phyloP scores from a whole-genome alignment of 129 eudicot species.

The Chrysanthemum lavandulifolium region DNA sequence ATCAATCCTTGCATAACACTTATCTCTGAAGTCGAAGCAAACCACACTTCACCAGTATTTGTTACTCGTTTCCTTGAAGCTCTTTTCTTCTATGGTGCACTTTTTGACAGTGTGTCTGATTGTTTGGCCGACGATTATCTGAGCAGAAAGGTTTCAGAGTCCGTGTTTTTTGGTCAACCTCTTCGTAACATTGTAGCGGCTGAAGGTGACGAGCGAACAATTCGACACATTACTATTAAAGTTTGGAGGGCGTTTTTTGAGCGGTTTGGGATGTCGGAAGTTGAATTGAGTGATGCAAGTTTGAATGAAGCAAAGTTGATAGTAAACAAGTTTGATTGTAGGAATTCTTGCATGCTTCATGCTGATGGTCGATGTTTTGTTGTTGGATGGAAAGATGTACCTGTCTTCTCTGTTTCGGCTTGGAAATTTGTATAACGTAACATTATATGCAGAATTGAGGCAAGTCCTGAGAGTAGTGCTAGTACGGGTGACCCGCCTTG shows the following conservation, averaged over 20 bases:
- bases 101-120: constrained; percentile 6
- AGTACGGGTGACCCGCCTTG: no score
- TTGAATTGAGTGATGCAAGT: constrained; percentile 30
- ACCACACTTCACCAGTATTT: background rate
- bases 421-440: constrained; percentile 36
- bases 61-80: constrained; percentile 5
- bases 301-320: constrained; percentile 39
- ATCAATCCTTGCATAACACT: constrained; percentile 2
- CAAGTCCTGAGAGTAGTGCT: no score
- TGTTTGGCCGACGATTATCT: constrained; percentile 21
- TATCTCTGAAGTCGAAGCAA: background rate
- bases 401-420: constrained; percentile 46
- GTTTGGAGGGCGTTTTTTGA: constrained; percentile 52
- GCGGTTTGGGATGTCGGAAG: constrained; percentile 43
- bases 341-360: constrained; percentile 35
- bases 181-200: constrained; percentile 47
- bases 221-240: constrained; percentile 37
- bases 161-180: constrained; percentile 21
- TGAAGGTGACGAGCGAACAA: constrained; percentile 49
- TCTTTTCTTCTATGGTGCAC: background rate
- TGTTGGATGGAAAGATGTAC: constrained; percentile 45
- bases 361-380: constrained; percentile 31
- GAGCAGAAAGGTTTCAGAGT: constrained; percentile 31
- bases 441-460: no score
- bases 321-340: constrained; percentile 30